Evolutionary conservation across 148 eudicot genomes (phyloP).

Genomic region (Spergularia bocconei): DNA sequence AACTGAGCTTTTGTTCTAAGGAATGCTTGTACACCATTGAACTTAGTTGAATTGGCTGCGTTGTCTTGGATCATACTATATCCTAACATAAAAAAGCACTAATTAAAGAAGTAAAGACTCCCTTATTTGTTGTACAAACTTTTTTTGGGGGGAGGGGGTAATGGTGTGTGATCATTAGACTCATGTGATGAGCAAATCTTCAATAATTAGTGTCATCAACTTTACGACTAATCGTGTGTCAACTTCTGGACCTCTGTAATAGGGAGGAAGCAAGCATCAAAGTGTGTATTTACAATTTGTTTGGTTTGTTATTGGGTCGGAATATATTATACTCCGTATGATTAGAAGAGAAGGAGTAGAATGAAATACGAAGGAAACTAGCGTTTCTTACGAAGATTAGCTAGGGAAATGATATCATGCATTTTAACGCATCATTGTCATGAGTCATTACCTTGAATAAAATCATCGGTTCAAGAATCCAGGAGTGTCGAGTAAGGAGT

Average conservation of each 20-base stretch:
- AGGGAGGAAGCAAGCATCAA: slow-evolving; percentile 10
- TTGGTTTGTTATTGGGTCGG: too few species aligned
- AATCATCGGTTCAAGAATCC: too few species aligned
- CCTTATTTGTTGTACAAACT: slow-evolving; percentile 14
- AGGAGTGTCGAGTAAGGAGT: too few species aligned
- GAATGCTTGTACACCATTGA: neutral
- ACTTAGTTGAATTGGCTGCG: slow-evolving; percentile 4
- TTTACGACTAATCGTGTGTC: slow-evolving; percentile 3
- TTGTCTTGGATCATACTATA: slow-evolving; percentile 4
- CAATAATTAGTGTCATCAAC: slow-evolving; percentile 10
- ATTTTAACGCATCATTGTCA: too few species aligned
- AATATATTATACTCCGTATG: too few species aligned
- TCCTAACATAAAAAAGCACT: neutral
- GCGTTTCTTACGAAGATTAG: too few species aligned
- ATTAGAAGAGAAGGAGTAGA: too few species aligned
- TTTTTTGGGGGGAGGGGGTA: neutral
- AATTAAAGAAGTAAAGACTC: neutral
- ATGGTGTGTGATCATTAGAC: slow-evolving; percentile 23
- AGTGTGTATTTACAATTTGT: too few species aligned
- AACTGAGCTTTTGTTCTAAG: slow-evolving; percentile 4
- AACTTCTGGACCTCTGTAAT: slow-evolving; percentile 3
- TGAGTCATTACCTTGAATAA: too few species aligned
- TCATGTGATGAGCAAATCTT: slow-evolving; percentile 20
- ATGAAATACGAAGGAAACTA: too few species aligned
- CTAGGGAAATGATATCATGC: too few species aligned